Conservation (phyloP, 345 rosid species). For the Draba incana region DNA sequence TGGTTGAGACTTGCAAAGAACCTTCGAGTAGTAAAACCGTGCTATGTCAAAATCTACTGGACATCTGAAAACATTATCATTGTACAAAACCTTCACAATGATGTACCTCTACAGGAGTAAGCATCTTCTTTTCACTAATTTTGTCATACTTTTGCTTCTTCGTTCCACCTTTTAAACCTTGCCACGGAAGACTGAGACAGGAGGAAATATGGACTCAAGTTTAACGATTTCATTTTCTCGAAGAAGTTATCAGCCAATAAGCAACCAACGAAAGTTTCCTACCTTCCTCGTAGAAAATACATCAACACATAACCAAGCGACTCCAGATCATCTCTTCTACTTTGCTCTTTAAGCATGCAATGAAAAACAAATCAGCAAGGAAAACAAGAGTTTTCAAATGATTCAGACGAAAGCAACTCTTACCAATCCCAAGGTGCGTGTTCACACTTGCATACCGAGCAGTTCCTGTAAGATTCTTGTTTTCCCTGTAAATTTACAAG, state of each 20-base stretch:
- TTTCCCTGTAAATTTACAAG: conserved; percentile 65
- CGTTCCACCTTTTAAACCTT: conserved; percentile 91
- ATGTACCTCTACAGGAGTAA: conserved; percentile 85
- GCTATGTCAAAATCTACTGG: conserved; percentile 12
- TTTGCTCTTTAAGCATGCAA: conserved; percentile 74
- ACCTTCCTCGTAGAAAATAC: conserved; percentile 99
- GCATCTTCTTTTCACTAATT: conserved; percentile 95
- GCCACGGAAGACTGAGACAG: conserved; percentile 91
- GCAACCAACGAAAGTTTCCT: conserved; percentile 23
- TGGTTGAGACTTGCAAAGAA: conserved; percentile 87
- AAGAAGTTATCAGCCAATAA: conserved; percentile 5
- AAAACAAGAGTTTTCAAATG: conserved; percentile 16
- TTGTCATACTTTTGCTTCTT: conserved; percentile 98
- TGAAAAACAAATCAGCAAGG: conserved; percentile 20
- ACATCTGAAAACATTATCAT: conserved; percentile 3
- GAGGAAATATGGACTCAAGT: conserved; percentile 25
- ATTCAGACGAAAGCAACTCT: conserved; percentile 25
- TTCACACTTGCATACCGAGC: conserved; percentile 98
- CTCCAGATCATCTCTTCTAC: conserved; percentile 99
- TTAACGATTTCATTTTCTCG: conserved; percentile 8
- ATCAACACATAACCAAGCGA: conserved; percentile 98
- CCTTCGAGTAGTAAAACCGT: conserved; percentile 43
- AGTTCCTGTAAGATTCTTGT: conserved; percentile 97
- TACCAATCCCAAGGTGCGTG: conserved; percentile 97
- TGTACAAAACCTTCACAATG: not conserved